Conservation (phyloP, 2,329 filamentous ascomycete species). For the Colletotrichum sp. region DNA sequence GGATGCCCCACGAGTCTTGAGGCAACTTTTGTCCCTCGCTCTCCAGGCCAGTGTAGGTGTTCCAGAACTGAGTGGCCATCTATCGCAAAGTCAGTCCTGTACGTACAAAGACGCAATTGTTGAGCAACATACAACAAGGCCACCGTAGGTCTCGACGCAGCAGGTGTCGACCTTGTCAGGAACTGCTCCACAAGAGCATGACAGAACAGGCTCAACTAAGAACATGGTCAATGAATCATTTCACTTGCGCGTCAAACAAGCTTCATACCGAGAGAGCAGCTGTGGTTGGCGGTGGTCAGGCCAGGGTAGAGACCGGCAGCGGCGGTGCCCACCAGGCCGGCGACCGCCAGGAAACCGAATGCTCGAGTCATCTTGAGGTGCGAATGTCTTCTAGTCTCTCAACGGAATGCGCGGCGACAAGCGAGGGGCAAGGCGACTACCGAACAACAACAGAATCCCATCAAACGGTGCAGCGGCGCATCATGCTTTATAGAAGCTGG, state of each 20-base stretch:
- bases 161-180: conserved; percentile 61
- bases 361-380: conserved; percentile 30
- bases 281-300: conserved; percentile 59
- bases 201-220: conserved; percentile 41
- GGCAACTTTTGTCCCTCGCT: conserved; percentile 63
- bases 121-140: conserved; percentile 51
- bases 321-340: conserved; percentile 32
- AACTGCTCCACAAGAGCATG: conserved; percentile 52
- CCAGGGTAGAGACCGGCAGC: conserved; percentile 45
- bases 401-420: not conserved
- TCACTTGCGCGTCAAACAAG: not conserved
- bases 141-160: conserved; percentile 70
- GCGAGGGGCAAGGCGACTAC: not conserved
- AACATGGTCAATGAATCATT: not conserved
- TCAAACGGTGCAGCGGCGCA: not conserved
- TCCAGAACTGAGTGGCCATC: conserved; percentile 69
- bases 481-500: not conserved
- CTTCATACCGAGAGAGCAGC: conserved; percentile 52
- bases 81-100: conserved; percentile 15
- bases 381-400: not conserved
- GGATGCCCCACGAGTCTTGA: conserved; percentile 61
- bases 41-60: conserved; percentile 67
- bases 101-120: not conserved
- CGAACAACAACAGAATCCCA: not conserved
- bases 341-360: conserved; percentile 25